Evolutionary conservation across 2,329 filamentous ascomycete species (phyloP).

Genomic region (Fusarium sp.): DNA sequence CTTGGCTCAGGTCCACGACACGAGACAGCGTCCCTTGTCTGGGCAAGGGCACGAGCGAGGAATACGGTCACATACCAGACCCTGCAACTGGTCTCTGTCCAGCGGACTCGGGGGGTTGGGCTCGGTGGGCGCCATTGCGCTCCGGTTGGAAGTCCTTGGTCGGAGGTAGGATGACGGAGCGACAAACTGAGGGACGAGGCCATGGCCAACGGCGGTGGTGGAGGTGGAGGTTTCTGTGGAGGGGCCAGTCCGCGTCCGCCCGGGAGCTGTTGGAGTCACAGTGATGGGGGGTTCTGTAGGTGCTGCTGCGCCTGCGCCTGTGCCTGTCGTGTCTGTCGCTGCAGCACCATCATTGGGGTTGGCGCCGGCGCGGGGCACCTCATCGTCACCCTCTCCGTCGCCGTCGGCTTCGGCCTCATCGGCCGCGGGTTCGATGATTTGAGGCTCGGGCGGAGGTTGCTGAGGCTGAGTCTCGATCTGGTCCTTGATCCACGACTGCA

Average conservation of each 20-base stretch:
- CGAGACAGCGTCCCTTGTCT: conserved; percentile 4
- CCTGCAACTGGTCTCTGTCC: conserved; percentile 82
- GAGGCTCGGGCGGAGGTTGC: conserved; percentile 21
- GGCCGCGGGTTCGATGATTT: conserved; percentile 4
- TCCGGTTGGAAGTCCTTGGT: conserved; percentile 51
- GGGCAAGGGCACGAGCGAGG: conserved; percentile 1
- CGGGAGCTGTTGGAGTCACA: conserved; percentile 35
- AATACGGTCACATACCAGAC: conserved; percentile 70
- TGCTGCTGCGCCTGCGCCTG: background rate
- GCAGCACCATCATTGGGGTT: conserved; percentile 23
- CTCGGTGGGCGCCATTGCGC: conserved; percentile 54
- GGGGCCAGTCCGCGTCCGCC: conserved; percentile 39
- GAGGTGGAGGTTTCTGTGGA: conserved; percentile 32
- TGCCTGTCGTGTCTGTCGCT: conserved; percentile 17
- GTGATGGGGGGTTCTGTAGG: background rate
- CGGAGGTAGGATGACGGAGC: conserved; percentile 71
- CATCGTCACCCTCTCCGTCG: conserved; percentile 27
- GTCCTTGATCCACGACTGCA: conserved; percentile 36
- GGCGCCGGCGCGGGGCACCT: conserved; percentile 28
- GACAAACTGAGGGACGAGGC: conserved; percentile 65
- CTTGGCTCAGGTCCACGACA: conserved; percentile 1
- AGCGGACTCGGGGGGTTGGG: conserved; percentile 66
- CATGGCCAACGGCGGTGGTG: conserved; percentile 39
- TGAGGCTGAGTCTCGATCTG: conserved; percentile 28
- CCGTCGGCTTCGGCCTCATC: background rate